Conservation (phyloP, 163 green algal genomes). For the Volvox carteri region DNA sequence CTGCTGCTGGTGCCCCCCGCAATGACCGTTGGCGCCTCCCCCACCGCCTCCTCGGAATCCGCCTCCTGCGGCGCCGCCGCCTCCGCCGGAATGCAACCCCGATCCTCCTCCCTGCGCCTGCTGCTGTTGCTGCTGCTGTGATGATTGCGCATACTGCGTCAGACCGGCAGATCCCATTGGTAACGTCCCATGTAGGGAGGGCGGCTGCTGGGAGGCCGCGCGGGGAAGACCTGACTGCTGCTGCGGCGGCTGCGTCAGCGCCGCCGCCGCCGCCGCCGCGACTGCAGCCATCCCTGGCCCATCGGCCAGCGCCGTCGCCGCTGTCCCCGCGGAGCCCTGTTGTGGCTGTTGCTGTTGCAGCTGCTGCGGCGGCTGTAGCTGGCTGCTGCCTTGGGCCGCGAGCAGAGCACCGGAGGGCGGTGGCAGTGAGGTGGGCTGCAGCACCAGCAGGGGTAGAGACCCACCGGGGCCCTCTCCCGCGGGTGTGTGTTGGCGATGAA, state of each 20-base stretch:
- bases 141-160: neutral
- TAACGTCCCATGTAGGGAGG: neutral
- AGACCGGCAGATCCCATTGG: neutral
- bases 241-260: neutral
- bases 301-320: too few relatives aligned
- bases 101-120: neutral
- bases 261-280: neutral
- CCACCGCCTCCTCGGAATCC: neutral
- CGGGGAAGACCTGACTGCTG: neutral
- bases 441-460: neutral
- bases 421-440: neutral
- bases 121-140: constrained; percentile 8
- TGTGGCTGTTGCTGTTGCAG: neutral
- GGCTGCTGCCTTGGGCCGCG: neutral
- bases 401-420: neutral
- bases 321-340: neutral
- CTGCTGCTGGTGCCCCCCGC: neutral
- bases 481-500: neutral
- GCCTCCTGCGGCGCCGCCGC: too few relatives aligned
- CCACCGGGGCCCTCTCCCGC: neutral
- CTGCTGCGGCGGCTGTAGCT: neutral
- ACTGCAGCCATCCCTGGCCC: neutral
- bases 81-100: too few relatives aligned
- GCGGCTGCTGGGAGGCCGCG: neutral
- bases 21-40: neutral